Percentiles rank a stretch among this genome's conserved stretches.
These are phyloP conservation scores for Neospora caninum DNA, from an alignment of 169 alveolate species.

Conservation along the genomic window DNA sequence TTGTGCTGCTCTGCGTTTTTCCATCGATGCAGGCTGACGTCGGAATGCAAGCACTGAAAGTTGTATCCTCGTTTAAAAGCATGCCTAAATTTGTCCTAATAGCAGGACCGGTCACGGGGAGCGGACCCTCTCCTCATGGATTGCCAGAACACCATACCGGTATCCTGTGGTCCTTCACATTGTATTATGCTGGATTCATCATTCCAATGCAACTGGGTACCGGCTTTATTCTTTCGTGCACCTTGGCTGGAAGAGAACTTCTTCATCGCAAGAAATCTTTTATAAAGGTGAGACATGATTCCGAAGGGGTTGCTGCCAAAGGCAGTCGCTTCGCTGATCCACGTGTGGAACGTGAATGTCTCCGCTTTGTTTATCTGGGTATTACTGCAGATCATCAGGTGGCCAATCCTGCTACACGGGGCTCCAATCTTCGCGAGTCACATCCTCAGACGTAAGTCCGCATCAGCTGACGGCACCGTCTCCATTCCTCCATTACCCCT, in stretches of 20 bases:
- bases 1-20: neutral
- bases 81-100: neutral
- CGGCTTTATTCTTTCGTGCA: neutral
- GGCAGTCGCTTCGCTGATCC: neutral
- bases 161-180: conserved; percentile 1
- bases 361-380: neutral
- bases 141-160: conserved; percentile 12
- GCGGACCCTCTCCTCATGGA: neutral
- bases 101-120: neutral
- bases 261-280: neutral
- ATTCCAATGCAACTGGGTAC: conserved; percentile 33
- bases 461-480: neutral
- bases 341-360: neutral
- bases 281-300: neutral
- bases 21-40: neutral
- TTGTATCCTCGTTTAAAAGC: neutral
- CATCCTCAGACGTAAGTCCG: conserved; percentile 25
- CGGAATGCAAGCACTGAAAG: conserved; percentile 2
- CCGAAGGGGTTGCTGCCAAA: neutral
- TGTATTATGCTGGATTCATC: conserved; percentile 23
- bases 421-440: conserved; percentile 45
- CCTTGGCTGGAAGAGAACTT: neutral
- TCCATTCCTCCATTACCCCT: neutral
- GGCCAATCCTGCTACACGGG: conserved; percentile 53
- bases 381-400: conserved; percentile 5